phyloP scores from a whole-genome alignment of 805 yeast species.

The Yarrowia keelungensis region DNA sequence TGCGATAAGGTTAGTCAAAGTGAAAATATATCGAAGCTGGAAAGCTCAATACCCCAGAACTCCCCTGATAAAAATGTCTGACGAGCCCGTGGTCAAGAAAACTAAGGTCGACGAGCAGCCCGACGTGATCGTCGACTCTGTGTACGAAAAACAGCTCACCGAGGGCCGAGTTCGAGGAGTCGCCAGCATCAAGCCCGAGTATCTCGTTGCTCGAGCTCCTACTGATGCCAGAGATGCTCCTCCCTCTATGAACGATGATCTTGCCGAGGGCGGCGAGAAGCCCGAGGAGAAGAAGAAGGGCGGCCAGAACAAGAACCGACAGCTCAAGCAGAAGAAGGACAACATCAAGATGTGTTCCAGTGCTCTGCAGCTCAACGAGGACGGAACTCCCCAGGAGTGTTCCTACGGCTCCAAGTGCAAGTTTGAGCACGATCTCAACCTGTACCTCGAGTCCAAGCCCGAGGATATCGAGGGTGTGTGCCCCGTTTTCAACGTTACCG shows the following conservation, averaged over 20 bases:
- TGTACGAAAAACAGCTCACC: slow-evolving; percentile 41
- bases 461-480: slow-evolving; percentile 78
- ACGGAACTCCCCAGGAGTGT: slow-evolving; percentile 44
- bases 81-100: slow-evolving; percentile 46
- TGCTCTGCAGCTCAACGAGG: slow-evolving; percentile 41
- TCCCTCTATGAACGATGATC: slow-evolving; percentile 43
- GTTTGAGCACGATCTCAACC: slow-evolving; percentile 74
- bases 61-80: slow-evolving; percentile 37
- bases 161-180: slow-evolving; percentile 61
- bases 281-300: slow-evolving; percentile 61
- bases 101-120: slow-evolving; percentile 42
- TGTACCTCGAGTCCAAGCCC: slow-evolving; percentile 69
- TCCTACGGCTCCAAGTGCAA: slow-evolving; percentile 77
- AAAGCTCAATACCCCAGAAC: too few relatives aligned
- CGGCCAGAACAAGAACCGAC: slow-evolving; percentile 87
- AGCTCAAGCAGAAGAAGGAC: slow-evolving; percentile 71
- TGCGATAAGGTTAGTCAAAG: slow-evolving; percentile 15
- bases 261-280: slow-evolving; percentile 46
- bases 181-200: slow-evolving; percentile 81
- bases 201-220: slow-evolving; percentile 51
- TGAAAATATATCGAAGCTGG: too few relatives aligned
- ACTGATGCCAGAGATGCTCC: slow-evolving; percentile 39
- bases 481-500: slow-evolving; percentile 82
- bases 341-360: slow-evolving; percentile 69
- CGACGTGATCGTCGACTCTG: slow-evolving; percentile 42